A percentile compares a stretch with the other conserved stretches of the same genome.
Conservation (phyloP, 2,329 filamentous ascomycete genomes). For the Orbilia javanica region DNA sequence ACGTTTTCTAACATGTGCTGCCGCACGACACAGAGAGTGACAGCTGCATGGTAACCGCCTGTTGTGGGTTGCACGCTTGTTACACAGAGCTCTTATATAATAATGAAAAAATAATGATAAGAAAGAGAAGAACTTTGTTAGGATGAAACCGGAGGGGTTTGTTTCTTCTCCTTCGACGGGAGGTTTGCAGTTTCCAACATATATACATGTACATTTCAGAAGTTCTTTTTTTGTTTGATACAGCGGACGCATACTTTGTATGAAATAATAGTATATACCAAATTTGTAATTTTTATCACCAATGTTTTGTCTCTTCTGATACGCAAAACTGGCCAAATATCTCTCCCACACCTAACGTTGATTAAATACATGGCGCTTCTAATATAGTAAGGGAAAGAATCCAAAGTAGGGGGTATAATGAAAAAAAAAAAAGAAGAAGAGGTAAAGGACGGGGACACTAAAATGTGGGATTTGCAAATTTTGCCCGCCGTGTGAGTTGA, state of each 20-base stretch:
- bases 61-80: conserved; percentile 17
- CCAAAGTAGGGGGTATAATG: conserved; percentile 12
- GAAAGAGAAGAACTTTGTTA: conserved; percentile 1
- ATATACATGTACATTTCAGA: neutral
- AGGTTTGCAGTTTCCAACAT: neutral
- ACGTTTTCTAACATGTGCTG: conserved; percentile 14
- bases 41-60: conserved; percentile 24
- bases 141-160: conserved; percentile 7
- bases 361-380: conserved; percentile 47
- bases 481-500: conserved; percentile 20
- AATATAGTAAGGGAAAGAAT: conserved; percentile 33
- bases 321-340: conserved; percentile 2
- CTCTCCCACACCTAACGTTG: conserved; percentile 8
- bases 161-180: neutral
- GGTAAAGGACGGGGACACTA: conserved; percentile 37
- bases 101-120: too few species aligned
- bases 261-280: neutral
- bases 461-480: neutral
- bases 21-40: conserved; percentile 15
- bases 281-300: conserved; percentile 16
- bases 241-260: neutral
- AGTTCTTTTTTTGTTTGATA: conserved; percentile 1
- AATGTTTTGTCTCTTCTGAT: conserved; percentile 8
- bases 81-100: conserved; percentile 29
- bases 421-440: conserved; percentile 20